Percentiles rank a stretch among this genome's conserved stretches.
These are phyloP conservation scores for Chrysosporium keratinophilum DNA, from an alignment of 2,329 filamentous ascomycete genomes.

Conservation along the genomic window DNA sequence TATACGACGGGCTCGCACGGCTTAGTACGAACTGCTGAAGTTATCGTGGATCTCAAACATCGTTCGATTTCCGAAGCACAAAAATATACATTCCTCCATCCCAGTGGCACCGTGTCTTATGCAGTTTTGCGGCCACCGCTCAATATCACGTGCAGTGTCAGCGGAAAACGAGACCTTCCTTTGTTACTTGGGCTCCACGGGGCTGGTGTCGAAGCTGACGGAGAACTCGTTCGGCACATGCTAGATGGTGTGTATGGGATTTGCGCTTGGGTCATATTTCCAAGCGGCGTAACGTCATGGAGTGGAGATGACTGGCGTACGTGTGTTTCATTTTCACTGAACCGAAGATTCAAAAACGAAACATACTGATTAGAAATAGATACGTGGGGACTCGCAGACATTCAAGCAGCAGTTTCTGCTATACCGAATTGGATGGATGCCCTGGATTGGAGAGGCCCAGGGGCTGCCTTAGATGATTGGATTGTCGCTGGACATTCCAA, in stretches of 20 bases:
- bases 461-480: slow-evolving; percentile 39
- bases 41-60: slow-evolving; percentile 18
- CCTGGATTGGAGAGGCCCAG: slow-evolving; percentile 41
- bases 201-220: slow-evolving; percentile 47
- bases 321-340: slow-evolving; percentile 15
- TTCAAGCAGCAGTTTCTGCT: slow-evolving; percentile 42
- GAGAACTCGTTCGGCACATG: slow-evolving; percentile 36
- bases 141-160: slow-evolving; percentile 25
- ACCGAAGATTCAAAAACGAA: neutral
- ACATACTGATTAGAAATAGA: slow-evolving; percentile 21
- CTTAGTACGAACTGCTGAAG: slow-evolving; percentile 10
- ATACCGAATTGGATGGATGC: slow-evolving; percentile 43
- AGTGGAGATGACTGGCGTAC: slow-evolving; percentile 51
- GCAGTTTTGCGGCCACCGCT: slow-evolving; percentile 46
- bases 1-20: slow-evolving; percentile 13
- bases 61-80: slow-evolving; percentile 35
- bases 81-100: slow-evolving; percentile 46
- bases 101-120: slow-evolving; percentile 46
- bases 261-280: slow-evolving; percentile 47
- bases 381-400: slow-evolving; percentile 48
- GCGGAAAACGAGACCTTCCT: slow-evolving; percentile 29
- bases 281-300: slow-evolving; percentile 49
- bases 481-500: slow-evolving; percentile 51
- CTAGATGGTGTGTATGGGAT: slow-evolving; percentile 43
- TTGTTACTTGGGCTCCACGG: slow-evolving; percentile 47